A percentile compares a stretch with the other conserved stretches of the same genome.
Conservation (phyloP, 176 grass and related monocot genomes). For the Carex cristatella region DNA sequence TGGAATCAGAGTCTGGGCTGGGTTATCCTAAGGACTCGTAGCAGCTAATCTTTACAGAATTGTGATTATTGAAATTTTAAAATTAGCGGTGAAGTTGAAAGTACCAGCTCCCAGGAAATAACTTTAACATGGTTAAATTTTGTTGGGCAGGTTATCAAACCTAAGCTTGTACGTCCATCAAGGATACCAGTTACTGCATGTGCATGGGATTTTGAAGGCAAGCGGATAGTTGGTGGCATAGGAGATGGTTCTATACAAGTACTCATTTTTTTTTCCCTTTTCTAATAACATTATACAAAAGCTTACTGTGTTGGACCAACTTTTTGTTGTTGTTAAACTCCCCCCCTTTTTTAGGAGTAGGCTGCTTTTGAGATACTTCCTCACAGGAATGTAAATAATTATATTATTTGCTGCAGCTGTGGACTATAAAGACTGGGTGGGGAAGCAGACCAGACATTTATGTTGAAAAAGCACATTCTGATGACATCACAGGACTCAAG, state of each 20-base stretch:
- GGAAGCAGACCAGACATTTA: conserved; percentile 97
- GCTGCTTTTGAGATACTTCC: conserved; percentile 1
- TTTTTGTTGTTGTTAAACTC: background rate
- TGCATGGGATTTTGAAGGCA: conserved; percentile 94
- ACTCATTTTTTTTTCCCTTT: background rate
- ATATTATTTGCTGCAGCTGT: conserved; percentile 50
- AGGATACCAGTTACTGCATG: conserved; percentile 84
- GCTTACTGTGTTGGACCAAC: background rate
- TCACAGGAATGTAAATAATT: background rate
- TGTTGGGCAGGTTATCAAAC: conserved; percentile 76
- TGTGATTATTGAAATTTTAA: background rate
- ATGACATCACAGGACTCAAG: conserved; percentile 94
- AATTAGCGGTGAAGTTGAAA: background rate
- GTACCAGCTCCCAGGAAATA: background rate
- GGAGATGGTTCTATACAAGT: conserved; percentile 98
- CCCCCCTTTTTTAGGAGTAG: background rate
- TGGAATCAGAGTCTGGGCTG: background rate
- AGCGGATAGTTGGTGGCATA: conserved; percentile 76
- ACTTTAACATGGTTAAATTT: background rate
- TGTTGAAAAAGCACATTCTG: conserved; percentile 66
- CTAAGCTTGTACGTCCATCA: conserved; percentile 71
- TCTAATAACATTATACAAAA: background rate
- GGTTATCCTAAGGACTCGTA: background rate
- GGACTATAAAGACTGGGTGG: conserved; percentile 96
- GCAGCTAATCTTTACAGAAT: background rate